phyloP scores from a whole-genome alignment of 2,329 filamentous ascomycete species.

The Colletotrichum sp. region DNA sequence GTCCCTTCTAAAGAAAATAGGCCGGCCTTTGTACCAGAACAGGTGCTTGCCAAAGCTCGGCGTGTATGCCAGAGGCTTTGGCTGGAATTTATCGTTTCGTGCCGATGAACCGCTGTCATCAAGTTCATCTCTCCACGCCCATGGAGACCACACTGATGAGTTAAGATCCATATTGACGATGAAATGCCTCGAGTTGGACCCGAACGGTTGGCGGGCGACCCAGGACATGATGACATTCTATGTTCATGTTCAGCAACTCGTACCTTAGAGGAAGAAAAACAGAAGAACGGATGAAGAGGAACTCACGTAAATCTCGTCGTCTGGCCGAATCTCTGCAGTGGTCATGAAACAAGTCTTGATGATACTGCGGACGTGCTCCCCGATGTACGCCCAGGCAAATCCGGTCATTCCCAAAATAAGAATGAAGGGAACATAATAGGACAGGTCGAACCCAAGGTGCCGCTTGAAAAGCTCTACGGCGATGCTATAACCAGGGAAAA shows the following conservation, averaged over 20 bases:
- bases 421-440: not conserved
- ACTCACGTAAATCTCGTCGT: not conserved
- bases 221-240: not conserved
- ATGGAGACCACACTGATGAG: not conserved
- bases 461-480: not conserved
- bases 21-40: not conserved
- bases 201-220: not conserved
- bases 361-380: not conserved
- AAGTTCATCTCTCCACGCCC: not conserved
- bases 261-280: too few species aligned
- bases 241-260: not conserved
- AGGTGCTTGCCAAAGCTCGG: not conserved
- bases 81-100: not conserved
- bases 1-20: not conserved
- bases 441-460: not conserved
- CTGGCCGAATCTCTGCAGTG: not conserved
- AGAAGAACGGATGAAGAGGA: too few species aligned
- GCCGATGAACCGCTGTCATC: not conserved
- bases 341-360: not conserved
- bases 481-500: not conserved
- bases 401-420: not conserved
- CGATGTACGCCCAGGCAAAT: accelerated
- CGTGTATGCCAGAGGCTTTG: not conserved
- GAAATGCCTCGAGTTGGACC: not conserved
- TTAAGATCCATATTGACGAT: not conserved